Conservation (phyloP, 768 basidiomycete species). For the Lactifluus subvellereus region DNA sequence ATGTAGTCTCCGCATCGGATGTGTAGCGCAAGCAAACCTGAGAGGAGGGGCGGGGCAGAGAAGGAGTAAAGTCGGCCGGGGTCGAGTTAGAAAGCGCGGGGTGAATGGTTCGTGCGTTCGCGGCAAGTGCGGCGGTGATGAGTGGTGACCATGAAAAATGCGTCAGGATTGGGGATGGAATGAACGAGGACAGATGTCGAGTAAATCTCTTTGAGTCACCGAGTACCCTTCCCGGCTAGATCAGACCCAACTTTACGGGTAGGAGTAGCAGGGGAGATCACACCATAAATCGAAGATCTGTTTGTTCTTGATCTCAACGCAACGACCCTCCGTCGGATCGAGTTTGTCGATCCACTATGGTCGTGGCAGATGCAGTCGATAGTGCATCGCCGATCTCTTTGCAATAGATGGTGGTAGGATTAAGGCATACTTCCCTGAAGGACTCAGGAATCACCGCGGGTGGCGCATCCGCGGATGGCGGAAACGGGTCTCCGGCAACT, state of each 20-base stretch:
- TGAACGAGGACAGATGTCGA: constrained; percentile 34
- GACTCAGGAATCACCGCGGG: constrained; percentile 35
- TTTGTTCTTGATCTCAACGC: constrained; percentile 37
- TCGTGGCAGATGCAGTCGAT: constrained; percentile 27
- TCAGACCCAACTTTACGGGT: background rate
- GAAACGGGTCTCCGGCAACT: constrained; percentile 38
- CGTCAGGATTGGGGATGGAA: constrained; percentile 32
- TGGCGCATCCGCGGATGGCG: constrained; percentile 30
- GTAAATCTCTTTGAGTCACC: constrained; percentile 32
- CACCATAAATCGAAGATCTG: constrained; percentile 37
- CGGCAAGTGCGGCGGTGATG: constrained; percentile 31
- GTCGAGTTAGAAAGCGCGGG: constrained; percentile 10
- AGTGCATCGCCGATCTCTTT: constrained; percentile 29
- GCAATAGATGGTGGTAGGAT: constrained; percentile 32
- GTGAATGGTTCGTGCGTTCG: constrained; percentile 29
- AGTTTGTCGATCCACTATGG: constrained; percentile 37
- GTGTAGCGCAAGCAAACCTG: constrained; percentile 43
- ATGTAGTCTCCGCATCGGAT: constrained; percentile 46
- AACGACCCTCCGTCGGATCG: constrained; percentile 34
- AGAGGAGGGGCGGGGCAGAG: constrained; percentile 27
- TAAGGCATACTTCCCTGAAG: constrained; percentile 39
- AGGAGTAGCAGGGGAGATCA: constrained; percentile 6
- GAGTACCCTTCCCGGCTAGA: constrained; percentile 28
- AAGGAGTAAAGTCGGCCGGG: background rate
- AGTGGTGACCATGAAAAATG: constrained; percentile 38